phyloP scores from a whole-genome alignment of 208 protist genomes.

The Blastocrithidia nonstop region DNA sequence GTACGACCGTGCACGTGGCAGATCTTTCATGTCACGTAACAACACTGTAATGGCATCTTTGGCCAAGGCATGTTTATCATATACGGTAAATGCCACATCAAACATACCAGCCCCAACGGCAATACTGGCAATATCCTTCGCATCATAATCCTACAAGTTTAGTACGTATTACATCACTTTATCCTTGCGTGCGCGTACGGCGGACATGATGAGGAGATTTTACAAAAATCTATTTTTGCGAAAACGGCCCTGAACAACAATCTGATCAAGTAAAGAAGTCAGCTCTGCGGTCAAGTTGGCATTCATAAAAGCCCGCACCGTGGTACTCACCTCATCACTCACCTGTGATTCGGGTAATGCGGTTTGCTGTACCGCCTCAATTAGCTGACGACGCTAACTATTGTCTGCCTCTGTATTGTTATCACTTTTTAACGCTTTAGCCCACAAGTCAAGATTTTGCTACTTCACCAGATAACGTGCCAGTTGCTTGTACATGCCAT shows the following conservation, averaged over 20 bases:
- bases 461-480: slow-evolving; percentile 96
- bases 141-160: slow-evolving; percentile 98
- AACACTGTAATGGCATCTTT: slow-evolving; percentile 96
- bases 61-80: slow-evolving; percentile 96
- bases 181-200: slow-evolving; percentile 91
- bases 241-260: slow-evolving; percentile 98
- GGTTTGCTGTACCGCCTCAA: slow-evolving; percentile 98
- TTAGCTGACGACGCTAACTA: slow-evolving; percentile 72
- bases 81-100: slow-evolving; percentile 98
- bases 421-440: slow-evolving; percentile 84
- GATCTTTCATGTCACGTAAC: slow-evolving; percentile 88
- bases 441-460: slow-evolving; percentile 96
- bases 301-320: slow-evolving; percentile 98
- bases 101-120: slow-evolving; percentile 88
- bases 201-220: slow-evolving; percentile 99
- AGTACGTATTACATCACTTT: slow-evolving; percentile 99
- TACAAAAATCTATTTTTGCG: slow-evolving; percentile 97
- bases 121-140: slow-evolving; percentile 94
- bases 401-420: slow-evolving; percentile 37
- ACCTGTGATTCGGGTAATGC: slow-evolving; percentile 95
- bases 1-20: slow-evolving; percentile 93
- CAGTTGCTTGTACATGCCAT: slow-evolving; percentile 95
- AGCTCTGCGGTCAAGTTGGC: slow-evolving; percentile 98
- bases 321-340: slow-evolving; percentile 95
- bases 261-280: slow-evolving; percentile 99